A percentile compares a stretch with the other conserved stretches of the same genome.
Evolutionary conservation across 2,329 filamentous ascomycete genomes (phyloP).

Genomic region (Sclerotiophoma versabilis): DNA sequence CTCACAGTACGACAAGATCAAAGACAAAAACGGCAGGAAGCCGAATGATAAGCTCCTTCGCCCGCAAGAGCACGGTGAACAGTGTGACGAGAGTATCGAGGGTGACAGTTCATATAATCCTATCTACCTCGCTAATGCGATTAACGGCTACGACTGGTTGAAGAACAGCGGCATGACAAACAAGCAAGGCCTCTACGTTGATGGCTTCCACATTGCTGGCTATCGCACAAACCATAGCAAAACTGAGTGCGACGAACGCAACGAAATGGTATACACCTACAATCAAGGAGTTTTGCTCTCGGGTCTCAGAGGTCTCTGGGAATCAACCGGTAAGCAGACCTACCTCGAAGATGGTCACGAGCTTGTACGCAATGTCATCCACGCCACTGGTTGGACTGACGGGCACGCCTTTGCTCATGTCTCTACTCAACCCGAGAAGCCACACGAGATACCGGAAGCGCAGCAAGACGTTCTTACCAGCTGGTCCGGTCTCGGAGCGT

Average conservation of each 20-base stretch:
- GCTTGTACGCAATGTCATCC: slow-evolving; percentile 76
- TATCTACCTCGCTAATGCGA: slow-evolving; percentile 73
- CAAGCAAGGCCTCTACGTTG: slow-evolving; percentile 74
- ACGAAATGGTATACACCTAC: slow-evolving; percentile 93
- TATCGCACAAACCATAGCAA: slow-evolving; percentile 65
- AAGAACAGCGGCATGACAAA: slow-evolving; percentile 82
- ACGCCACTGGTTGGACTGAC: slow-evolving; percentile 74
- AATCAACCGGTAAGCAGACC: slow-evolving; percentile 72
- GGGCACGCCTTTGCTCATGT: slow-evolving; percentile 34
- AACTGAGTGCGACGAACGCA: slow-evolving; percentile 77
- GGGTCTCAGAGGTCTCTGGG: slow-evolving; percentile 80
- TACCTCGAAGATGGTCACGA: slow-evolving; percentile 82
- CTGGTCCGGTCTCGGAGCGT: slow-evolving; percentile 79
- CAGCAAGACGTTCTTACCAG: not conserved
- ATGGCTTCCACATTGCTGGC: slow-evolving; percentile 85
- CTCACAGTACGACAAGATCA: slow-evolving; percentile 35
- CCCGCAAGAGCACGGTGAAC: slow-evolving; percentile 14
- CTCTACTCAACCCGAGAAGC: not conserved
- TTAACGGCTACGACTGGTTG: slow-evolving; percentile 84
- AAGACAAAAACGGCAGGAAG: slow-evolving; percentile 3
- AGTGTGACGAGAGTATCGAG: slow-evolving; percentile 14
- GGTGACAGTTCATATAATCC: slow-evolving; percentile 57
- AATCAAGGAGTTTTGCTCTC: slow-evolving; percentile 92
- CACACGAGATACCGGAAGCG: slow-evolving; percentile 13
- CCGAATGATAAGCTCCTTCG: slow-evolving; percentile 4